Base-by-base conservation (phyloP, 768 basidiomycete species). In the Gyrodon lividus region DNA sequence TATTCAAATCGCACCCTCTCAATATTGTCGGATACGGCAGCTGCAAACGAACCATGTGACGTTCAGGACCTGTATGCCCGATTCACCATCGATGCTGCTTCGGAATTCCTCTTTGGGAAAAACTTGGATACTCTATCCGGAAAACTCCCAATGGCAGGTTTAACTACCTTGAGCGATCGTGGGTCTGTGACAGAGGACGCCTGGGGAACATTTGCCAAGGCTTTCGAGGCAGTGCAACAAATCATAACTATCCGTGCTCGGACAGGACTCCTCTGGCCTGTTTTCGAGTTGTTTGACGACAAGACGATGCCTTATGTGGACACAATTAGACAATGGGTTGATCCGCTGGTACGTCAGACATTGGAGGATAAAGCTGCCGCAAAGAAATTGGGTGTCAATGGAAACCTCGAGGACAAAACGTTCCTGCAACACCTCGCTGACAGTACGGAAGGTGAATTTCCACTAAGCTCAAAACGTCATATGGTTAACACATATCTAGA, bases 91-190 rank as follows among this genome's bases (percentile, higher is more conserved):
- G 87, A 89, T 62, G 74, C 85, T 0, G 83, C 86, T 1, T 85
- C 85, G 6, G 85, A 87, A 52, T 88, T 87, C 61, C 72, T 89
- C 33, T 87, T 90, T 52, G 87, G 86, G 7, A 72, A 75, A 48
- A 84, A 82, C 60, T 59, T 87, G 50, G 72, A 84, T 51, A 86
- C 86, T 0, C 69, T 88, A 16, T 79, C 78, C 9, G 75, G 72
- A 2, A 62, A 75, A 8, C 73, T 86, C 4, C 84, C 84, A 1
- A 61, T 72, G 5, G 72, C 84, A 5, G 77, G 75, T 0, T 62
- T 71, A 28, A 72, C 77, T 0, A 46, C 51, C 1, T 72, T 79
- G 66, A 77, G 81, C 0, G 77, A 77, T 3, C 83, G 86, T 61
- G 85, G 84, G 17, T 80, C 83, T 9, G 76, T 77, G 1, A 82